phyloP scores from a whole-genome alignment of 2,329 filamentous ascomycete genomes.

The Colletotrichum spinosum region DNA sequence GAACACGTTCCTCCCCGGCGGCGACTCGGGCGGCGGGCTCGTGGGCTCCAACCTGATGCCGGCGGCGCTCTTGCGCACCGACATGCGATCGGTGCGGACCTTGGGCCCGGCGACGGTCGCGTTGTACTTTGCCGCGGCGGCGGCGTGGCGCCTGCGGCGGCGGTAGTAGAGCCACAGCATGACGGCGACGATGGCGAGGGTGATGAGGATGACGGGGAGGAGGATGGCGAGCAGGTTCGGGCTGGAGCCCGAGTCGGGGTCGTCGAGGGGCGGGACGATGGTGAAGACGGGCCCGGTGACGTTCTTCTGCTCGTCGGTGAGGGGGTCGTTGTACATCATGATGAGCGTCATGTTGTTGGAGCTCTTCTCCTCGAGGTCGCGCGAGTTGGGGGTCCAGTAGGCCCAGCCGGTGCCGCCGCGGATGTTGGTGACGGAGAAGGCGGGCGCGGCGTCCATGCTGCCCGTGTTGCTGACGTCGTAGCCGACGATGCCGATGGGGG shows the following conservation, averaged over 20 bases:
- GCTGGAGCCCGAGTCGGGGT: constrained; percentile 10
- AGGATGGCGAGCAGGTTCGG: constrained; percentile 41
- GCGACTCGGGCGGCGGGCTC: constrained; percentile 26
- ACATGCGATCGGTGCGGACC: constrained; percentile 3
- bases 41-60: constrained; percentile 46
- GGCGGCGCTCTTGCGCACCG: constrained; percentile 36
- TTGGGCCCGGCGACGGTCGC: constrained; percentile 30
- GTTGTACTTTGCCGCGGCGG: constrained; percentile 33
- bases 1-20: constrained; percentile 47
- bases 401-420: constrained; percentile 45
- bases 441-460: constrained; percentile 33
- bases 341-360: constrained; percentile 38
- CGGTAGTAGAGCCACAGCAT: constrained; percentile 43
- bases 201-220: constrained; percentile 45
- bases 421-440: constrained; percentile 37
- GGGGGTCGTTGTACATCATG: constrained; percentile 40
- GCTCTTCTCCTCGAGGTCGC: constrained; percentile 39
- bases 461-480: constrained; percentile 30
- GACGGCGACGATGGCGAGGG: constrained; percentile 39
- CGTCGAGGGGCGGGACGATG: constrained; percentile 19
- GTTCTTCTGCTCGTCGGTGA: constrained; percentile 34
- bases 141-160: constrained; percentile 40
- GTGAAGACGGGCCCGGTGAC: constrained; percentile 43
- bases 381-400: constrained; percentile 41
- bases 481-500: constrained; percentile 39